Evolutionary conservation across 2,329 filamentous ascomycete species (phyloP).

Genomic region (Akanthomyces dipterigenus): DNA sequence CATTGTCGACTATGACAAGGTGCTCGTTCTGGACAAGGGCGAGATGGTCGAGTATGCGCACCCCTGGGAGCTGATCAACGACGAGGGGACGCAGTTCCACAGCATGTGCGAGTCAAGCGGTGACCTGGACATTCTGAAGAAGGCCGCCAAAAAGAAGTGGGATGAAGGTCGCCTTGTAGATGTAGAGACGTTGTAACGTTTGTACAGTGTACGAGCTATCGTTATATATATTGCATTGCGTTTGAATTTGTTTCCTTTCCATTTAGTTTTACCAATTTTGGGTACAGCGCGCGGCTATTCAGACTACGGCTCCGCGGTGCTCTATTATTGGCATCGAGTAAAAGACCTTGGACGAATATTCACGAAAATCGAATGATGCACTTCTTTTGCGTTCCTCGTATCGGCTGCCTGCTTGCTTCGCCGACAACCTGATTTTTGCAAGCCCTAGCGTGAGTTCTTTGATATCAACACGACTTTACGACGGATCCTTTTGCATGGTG

Average conservation of each 20-base stretch:
- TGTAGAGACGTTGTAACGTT: constrained; percentile 20
- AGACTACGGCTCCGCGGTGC: too few species aligned
- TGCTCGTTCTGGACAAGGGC: constrained; percentile 87
- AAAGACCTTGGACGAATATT: background rate
- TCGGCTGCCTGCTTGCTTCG: too few species aligned
- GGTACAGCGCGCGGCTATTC: background rate
- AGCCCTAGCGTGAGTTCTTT: too few species aligned
- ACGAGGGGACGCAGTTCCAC: constrained; percentile 57
- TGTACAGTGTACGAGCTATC: background rate
- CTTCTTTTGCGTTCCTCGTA: too few species aligned
- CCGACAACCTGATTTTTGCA: too few species aligned
- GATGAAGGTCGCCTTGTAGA: constrained; percentile 33
- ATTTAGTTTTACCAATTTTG: background rate
- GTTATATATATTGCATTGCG: constrained; percentile 1
- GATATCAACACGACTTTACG: too few species aligned
- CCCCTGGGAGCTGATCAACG: constrained; percentile 72
- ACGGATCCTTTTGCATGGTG: too few species aligned
- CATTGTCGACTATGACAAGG: constrained; percentile 97
- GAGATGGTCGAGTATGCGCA: constrained; percentile 84
- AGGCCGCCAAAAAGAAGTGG: constrained; percentile 50
- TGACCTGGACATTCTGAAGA: constrained; percentile 43
- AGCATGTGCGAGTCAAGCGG: constrained; percentile 62
- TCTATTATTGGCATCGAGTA: background rate
- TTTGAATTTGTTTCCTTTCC: background rate
- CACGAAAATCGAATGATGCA: background rate